These are phyloP conservation scores for Botryotinia narcissicola DNA, from an alignment of 2,329 filamentous ascomycete genomes.

Conservation along the genomic window DNA sequence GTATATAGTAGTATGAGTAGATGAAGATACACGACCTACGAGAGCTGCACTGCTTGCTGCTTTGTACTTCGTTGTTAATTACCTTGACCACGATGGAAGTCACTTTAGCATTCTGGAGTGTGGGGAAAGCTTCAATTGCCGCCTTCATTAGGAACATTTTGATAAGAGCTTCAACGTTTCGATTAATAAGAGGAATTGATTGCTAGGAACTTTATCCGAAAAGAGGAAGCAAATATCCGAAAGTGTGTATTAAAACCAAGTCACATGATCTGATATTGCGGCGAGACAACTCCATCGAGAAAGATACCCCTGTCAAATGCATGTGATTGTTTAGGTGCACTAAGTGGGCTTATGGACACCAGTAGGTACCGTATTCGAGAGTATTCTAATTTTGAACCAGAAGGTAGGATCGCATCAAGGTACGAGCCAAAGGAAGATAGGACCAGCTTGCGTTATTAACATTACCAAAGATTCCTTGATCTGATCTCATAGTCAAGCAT, in stretches of 20 bases:
- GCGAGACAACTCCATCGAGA: not conserved
- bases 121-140: not conserved
- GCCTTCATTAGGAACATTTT: not conserved
- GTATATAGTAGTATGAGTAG: not conserved
- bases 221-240: not conserved
- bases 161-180: not conserved
- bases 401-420: conserved; percentile 8
- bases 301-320: conserved; percentile 3
- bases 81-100: not conserved
- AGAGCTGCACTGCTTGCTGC: not conserved
- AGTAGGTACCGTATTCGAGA: conserved; percentile 8
- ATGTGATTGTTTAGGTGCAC: conserved; percentile 16
- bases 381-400: conserved; percentile 12
- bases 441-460: conserved; percentile 5
- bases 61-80: not conserved
- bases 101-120: not conserved
- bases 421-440: conserved; percentile 3
- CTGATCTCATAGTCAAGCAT: conserved; percentile 1
- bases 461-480: conserved; percentile 7
- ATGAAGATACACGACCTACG: not conserved
- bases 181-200: conserved; percentile 13
- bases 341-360: conserved; percentile 17
- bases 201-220: not conserved
- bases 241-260: not conserved
- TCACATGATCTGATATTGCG: not conserved